Evolutionary conservation across 139 green algal genomes (phyloP).

Genomic region (Chara braunii): DNA sequence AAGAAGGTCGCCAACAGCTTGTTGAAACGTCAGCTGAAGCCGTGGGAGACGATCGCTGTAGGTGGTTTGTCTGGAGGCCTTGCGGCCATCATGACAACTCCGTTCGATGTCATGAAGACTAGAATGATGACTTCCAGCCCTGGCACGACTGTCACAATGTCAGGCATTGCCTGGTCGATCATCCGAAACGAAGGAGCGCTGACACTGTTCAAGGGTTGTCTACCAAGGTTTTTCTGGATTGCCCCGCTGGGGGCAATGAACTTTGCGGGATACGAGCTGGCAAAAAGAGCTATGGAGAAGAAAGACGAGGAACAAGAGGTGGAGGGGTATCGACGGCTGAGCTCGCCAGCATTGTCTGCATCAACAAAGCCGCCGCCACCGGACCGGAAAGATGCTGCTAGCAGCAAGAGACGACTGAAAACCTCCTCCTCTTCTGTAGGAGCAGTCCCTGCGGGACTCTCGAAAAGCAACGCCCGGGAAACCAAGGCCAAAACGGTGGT

Average conservation of each 20-base stretch:
- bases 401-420: no score
- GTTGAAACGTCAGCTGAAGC: slow-evolving; percentile 42
- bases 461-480: no score
- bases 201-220: slow-evolving; percentile 56
- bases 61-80: slow-evolving; percentile 54
- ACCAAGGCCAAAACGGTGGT: no score
- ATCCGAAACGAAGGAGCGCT: slow-evolving; percentile 49
- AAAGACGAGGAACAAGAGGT: slow-evolving; percentile 26
- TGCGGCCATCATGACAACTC: slow-evolving; percentile 52
- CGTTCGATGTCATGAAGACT: slow-evolving; percentile 68
- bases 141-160: neutral
- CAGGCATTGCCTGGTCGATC: slow-evolving; percentile 23
- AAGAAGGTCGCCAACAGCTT: slow-evolving; percentile 45
- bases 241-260: slow-evolving; percentile 66
- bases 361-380: no score
- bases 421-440: no score
- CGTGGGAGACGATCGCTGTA: slow-evolving; percentile 51
- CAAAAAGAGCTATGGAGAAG: slow-evolving; percentile 50
- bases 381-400: no score
- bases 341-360: no score
- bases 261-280: slow-evolving; percentile 67
- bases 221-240: slow-evolving; percentile 61
- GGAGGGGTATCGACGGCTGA: no score
- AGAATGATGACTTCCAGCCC: slow-evolving; percentile 54
- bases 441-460: no score